Percentiles rank a stretch among this genome's conserved stretches.
Evolutionary conservation across 2,329 filamentous ascomycete species (phyloP).

Genomic region (Paecilomyces formosus): DNA sequence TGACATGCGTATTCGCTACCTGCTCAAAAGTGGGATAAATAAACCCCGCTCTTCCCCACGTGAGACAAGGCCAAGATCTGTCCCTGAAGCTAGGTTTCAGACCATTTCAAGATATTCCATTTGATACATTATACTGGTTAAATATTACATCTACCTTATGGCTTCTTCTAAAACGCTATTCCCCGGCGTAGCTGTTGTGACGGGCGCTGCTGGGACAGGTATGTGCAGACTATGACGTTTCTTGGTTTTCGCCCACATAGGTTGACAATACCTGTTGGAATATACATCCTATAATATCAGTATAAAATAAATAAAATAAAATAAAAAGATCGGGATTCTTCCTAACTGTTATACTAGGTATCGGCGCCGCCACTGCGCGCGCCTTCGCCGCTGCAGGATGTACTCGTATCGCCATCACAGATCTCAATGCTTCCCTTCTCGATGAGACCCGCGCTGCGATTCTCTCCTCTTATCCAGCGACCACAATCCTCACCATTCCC

Average conservation of each 20-base stretch:
- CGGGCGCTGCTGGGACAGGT: conserved; percentile 44
- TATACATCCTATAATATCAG: background rate
- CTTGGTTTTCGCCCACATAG: no score
- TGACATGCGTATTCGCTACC: background rate
- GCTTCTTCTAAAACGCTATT: conserved; percentile 16
- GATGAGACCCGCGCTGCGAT: conserved; percentile 22
- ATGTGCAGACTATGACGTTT: conserved; percentile 1
- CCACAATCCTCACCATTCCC: conserved; percentile 35
- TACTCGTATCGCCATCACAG: conserved; percentile 47
- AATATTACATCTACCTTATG: background rate
- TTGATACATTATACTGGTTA: background rate
- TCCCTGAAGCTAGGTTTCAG: background rate
- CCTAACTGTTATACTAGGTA: conserved; percentile 32
- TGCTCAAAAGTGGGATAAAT: background rate
- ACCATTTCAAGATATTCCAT: background rate
- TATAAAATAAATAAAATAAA: conserved; percentile 1
- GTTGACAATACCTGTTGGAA: background rate
- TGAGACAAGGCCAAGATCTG: background rate
- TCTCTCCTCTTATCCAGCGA: conserved; percentile 27
- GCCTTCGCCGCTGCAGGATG: conserved; percentile 47
- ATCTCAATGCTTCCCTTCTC: conserved; percentile 39
- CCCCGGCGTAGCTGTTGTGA: conserved; percentile 42
- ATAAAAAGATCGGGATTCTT: background rate
- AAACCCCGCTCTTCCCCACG: background rate
- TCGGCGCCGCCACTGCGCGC: conserved; percentile 47